These are phyloP conservation scores for Pythium brachiatum DNA, from an alignment of 352 stramenopile genomes.

Conservation along the genomic window DNA sequence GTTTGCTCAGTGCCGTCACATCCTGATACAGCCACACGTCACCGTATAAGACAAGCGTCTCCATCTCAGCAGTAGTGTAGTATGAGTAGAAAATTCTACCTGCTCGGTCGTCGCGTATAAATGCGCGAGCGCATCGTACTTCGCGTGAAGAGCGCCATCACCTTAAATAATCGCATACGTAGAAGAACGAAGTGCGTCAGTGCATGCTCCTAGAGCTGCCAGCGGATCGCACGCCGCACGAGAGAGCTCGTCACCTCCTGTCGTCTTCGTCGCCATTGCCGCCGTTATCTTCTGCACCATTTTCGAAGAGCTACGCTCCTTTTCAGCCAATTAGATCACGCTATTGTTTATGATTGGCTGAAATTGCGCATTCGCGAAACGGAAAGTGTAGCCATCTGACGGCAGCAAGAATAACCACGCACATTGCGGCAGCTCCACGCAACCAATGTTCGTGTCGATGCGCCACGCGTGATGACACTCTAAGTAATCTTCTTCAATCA, in stretches of 20 bases:
- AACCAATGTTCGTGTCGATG: no score
- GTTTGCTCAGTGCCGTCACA: conserved; percentile 16
- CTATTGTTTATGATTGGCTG: neutral
- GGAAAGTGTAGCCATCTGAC: neutral
- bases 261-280: neutral
- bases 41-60: no score
- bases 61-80: no score
- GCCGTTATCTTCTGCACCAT: neutral
- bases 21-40: conserved; percentile 23
- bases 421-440: no score
- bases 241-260: neutral
- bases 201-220: neutral
- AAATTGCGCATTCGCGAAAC: neutral
- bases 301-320: neutral
- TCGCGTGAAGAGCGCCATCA: conserved; percentile 4
- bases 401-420: no score
- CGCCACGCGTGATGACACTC: no score
- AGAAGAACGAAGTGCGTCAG: neutral
- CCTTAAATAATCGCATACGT: neutral
- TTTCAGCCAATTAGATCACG: conserved; percentile 1
- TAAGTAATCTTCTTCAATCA: no score
- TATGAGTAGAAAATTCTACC: no score
- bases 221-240: neutral
- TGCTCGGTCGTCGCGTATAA: conserved; percentile 25
- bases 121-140: conserved; percentile 25